Conservation (phyloP, 2,329 filamentous ascomycete species). For the Monilinia fructicola region DNA sequence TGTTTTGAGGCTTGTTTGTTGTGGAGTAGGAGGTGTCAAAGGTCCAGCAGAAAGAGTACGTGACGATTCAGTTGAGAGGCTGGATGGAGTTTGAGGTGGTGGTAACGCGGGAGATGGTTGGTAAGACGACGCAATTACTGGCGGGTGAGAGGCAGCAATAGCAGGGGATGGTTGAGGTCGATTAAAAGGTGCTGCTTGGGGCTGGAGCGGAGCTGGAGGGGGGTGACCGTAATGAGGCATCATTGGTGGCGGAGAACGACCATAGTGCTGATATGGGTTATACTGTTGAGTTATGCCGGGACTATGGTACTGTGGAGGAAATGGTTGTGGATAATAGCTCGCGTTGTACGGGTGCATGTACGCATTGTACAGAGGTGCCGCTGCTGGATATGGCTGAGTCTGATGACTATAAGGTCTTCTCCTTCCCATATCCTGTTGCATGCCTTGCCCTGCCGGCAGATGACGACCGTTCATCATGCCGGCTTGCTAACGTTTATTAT, state of each 20-base stretch:
- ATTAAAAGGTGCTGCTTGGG: conserved; percentile 43
- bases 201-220: conserved; percentile 42
- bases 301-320: conserved; percentile 59
- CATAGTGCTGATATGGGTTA: conserved; percentile 46
- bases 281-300: conserved; percentile 50
- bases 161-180: conserved; percentile 54
- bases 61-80: conserved; percentile 39
- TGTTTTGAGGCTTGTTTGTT: conserved; percentile 36
- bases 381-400: conserved; percentile 46
- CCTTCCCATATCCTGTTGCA: conserved; percentile 40
- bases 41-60: conserved; percentile 37
- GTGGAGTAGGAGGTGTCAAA: conserved; percentile 50
- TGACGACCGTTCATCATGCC: conserved; percentile 76
- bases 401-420: conserved; percentile 41
- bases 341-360: conserved; percentile 53
- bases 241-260: conserved; percentile 49
- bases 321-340: conserved; percentile 55
- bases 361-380: conserved; percentile 49
- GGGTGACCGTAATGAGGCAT: conserved; percentile 54
- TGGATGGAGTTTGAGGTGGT: conserved; percentile 43
- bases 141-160: conserved; percentile 56
- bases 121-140: conserved; percentile 44
- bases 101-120: conserved; percentile 49
- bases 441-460: conserved; percentile 73
- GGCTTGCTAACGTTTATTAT: conserved; percentile 51